phyloP scores from a whole-genome alignment of 257 asterid genomes.

The Lavandula angustifolia region DNA sequence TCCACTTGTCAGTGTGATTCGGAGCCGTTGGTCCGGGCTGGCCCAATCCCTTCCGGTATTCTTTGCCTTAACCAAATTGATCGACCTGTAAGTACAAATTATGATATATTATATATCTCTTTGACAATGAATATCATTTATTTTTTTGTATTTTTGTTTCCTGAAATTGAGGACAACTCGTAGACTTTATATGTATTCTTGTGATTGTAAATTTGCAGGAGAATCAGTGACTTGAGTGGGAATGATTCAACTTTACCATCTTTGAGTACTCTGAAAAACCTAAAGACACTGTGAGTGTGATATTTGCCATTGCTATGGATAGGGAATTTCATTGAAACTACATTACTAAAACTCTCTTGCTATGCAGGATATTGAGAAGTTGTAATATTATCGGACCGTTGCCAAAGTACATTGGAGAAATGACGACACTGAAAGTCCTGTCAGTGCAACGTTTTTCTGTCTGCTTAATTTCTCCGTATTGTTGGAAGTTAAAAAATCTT shows the following conservation, averaged over 20 bases:
- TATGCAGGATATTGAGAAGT: slow-evolving; percentile 64
- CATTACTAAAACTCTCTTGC: slow-evolving; percentile 18
- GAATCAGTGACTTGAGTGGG: slow-evolving; percentile 72
- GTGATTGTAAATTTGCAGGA: slow-evolving; percentile 50
- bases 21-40: slow-evolving; percentile 67
- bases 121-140: not conserved
- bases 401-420: slow-evolving; percentile 51
- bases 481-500: not conserved
- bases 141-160: not conserved
- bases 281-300: slow-evolving; percentile 54
- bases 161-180: not conserved
- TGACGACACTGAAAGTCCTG: slow-evolving; percentile 49
- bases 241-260: slow-evolving; percentile 56
- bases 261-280: slow-evolving; percentile 33
- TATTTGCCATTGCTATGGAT: not conserved
- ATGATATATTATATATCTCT: not conserved
- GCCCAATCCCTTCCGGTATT: slow-evolving; percentile 66
- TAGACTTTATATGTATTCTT: slow-evolving; percentile 1
- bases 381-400: slow-evolving; percentile 60
- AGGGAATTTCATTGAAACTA: too few relatives aligned
- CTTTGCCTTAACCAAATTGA: slow-evolving; percentile 53
- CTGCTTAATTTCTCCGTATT: slow-evolving; percentile 6
- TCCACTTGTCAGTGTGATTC: slow-evolving; percentile 50
- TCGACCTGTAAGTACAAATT: slow-evolving; percentile 57
- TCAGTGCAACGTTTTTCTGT: slow-evolving; percentile 41